Base-by-base conservation (phyloP, 2,329 filamentous ascomycete genomes). In the Blastomyces parvus region DNA sequence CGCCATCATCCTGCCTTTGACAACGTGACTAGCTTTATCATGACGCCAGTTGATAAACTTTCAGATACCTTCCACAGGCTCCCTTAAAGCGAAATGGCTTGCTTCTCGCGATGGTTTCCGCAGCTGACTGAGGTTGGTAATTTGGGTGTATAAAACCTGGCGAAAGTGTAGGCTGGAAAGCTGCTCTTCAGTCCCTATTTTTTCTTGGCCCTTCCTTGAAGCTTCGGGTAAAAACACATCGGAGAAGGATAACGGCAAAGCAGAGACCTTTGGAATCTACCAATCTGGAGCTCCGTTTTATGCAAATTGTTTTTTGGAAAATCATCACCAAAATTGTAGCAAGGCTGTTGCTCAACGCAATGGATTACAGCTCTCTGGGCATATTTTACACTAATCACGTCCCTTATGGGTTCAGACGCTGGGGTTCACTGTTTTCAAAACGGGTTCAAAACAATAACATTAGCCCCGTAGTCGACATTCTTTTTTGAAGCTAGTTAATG, bases 21-120 rank as follows among this genome's bases (percentile, higher is more conserved):
- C 75, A 82, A 79, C 0, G 81, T 77, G 0, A 78, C 77, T 64
- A 83, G 82, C 0, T 67, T 86, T n/a, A 63, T 86, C 72, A 72
- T 80, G 0, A 82, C 83, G 7, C 83, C 83, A 0, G 73, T 86
- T 33, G 84, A 86, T 67, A 79, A 77, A 59, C 64, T 86, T 38
- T 73, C 72, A 38, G 82, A 86, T 68, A 59, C 83, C 30, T 82
- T 84, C 66, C 71, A 78, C 27, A 81, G 79, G 69, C 85, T 83
- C 65, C 81, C 81, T 66, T 58, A 27, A 42, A 38, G 27, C 5
- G 22, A 9, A 38, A 22, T 25, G 7, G 9, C 14, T n/a, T 25
- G 19, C 27, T 42, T 44, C 30, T 19, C 6, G 14, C 19, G 30
- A 36, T 22, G 22, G 55, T 9, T 38, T 38, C 14, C 17, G 38